These are phyloP conservation scores for Saccharomycopsis malanga DNA, from an alignment of 805 yeast genomes.

Conservation along the genomic window DNA sequence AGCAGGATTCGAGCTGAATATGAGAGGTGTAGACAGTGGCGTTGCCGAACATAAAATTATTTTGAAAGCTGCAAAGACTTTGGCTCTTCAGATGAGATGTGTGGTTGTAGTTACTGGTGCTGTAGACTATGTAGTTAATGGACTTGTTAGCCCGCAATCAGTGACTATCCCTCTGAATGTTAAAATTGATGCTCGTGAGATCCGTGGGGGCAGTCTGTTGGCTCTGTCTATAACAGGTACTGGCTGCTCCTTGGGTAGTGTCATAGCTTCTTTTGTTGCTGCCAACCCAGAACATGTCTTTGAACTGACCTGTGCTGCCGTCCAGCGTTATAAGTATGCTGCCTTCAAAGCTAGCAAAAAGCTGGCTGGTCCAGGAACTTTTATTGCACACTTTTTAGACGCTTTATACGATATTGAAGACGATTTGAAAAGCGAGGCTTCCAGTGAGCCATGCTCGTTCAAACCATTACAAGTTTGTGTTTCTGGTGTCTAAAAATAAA, in stretches of 20 bases:
- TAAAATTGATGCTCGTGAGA: too few relatives aligned
- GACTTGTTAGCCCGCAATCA: conserved; percentile 26
- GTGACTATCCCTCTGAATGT: conserved; percentile 28
- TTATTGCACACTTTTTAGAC: conserved; percentile 43
- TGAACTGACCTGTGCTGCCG: conserved; percentile 48
- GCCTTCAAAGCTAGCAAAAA: conserved; percentile 45
- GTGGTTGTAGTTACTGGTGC: conserved; percentile 70
- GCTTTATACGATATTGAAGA: too few relatives aligned
- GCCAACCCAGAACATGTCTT: conserved; percentile 33
- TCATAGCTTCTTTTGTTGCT: conserved; percentile 52
- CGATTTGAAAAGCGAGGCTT: too few relatives aligned
- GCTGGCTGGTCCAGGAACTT: conserved; percentile 48
- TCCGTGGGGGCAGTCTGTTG: conserved; percentile 58
- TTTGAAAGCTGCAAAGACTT: conserved; percentile 37
- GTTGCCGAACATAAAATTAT: conserved; percentile 27
- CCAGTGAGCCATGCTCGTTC: too few relatives aligned
- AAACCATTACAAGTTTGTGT: too few relatives aligned
- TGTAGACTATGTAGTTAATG: conserved; percentile 45
- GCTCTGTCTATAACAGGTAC: conserved; percentile 73
- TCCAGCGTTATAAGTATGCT: conserved; percentile 51
- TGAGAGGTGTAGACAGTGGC: conserved; percentile 66
- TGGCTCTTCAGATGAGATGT: conserved; percentile 45
- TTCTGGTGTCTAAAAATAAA: too few relatives aligned
- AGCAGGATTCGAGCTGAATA: conserved; percentile 42
- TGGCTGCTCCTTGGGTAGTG: conserved; percentile 77